Percentiles rank a stretch among this genome's conserved stretches.
Conservation (phyloP, 768 basidiomycete genomes). For the Inosperma sp. region DNA sequence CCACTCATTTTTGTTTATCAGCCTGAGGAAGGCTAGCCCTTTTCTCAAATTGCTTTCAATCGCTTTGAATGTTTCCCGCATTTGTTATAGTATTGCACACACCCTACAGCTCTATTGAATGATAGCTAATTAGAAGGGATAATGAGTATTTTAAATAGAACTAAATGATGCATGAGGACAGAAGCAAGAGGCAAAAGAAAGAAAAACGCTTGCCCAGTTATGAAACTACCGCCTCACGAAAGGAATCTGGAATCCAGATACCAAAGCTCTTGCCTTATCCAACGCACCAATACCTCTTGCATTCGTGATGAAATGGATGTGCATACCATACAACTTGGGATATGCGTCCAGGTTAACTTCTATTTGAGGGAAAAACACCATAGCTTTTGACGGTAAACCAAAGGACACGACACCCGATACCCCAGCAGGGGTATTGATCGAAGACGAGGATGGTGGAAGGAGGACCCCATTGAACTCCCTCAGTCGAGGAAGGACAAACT, state of each 20-base stretch:
- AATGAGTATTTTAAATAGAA: too few species aligned
- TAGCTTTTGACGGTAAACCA: conserved; percentile 77
- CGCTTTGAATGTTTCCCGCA: too few species aligned
- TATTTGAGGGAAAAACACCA: conserved; percentile 92
- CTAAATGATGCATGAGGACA: not conserved
- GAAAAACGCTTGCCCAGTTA: conserved; percentile 6
- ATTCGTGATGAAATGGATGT: conserved; percentile 91
- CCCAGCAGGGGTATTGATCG: conserved; percentile 64
- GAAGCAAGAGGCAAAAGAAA: not conserved
- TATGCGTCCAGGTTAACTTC: conserved; percentile 93
- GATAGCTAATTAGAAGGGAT: too few species aligned
- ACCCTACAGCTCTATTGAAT: too few species aligned
- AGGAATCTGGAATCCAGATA: conserved; percentile 91
- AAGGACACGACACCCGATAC: conserved; percentile 87
- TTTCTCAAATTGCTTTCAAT: too few species aligned
- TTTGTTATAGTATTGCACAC: too few species aligned
- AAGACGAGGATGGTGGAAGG: conserved; percentile 71
- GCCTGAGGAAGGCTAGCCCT: too few species aligned
- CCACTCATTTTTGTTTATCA: too few species aligned
- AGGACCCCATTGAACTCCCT: conserved; percentile 85
- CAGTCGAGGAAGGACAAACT: conserved; percentile 92
- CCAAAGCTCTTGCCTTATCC: conserved; percentile 76
- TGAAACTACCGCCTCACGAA: conserved; percentile 49
- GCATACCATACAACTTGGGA: conserved; percentile 82
- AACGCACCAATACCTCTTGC: conserved; percentile 86